These are phyloP conservation scores for Pedinophyceae sp. DNA, from an alignment of 139 green algal species.

Conservation along the genomic window DNA sequence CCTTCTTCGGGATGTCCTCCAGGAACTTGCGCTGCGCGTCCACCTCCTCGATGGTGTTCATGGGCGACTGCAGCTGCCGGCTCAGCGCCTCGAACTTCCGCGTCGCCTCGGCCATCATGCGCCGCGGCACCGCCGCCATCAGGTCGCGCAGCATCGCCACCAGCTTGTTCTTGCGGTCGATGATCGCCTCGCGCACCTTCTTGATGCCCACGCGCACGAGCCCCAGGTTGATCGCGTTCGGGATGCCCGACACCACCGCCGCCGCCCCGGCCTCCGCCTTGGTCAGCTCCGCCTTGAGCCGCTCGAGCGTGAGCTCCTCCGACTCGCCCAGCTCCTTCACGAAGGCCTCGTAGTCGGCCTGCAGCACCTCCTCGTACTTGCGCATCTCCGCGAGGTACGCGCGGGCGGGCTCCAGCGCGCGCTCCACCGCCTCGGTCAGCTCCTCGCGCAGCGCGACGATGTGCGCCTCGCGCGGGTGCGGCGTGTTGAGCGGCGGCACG, in stretches of 20 bases:
- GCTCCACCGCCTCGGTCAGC: constrained; percentile 8
- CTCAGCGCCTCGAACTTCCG: constrained; percentile 47
- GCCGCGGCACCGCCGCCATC: constrained; percentile 24
- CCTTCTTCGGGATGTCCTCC: constrained; percentile 32
- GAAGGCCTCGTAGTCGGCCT: constrained; percentile 10
- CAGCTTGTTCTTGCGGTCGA: constrained; percentile 49
- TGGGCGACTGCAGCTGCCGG: constrained; percentile 20
- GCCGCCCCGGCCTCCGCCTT: constrained; percentile 25
- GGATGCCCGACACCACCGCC: constrained; percentile 28
- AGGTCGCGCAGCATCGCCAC: constrained; percentile 34
- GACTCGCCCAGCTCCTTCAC: constrained; percentile 12
- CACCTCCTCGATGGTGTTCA: constrained; percentile 48
- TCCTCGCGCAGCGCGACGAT: constrained; percentile 11
- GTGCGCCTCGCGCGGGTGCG: constrained; percentile 38
- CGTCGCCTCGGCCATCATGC: constrained; percentile 25
- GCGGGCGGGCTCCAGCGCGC: constrained; percentile 15
- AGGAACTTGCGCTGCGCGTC: constrained; percentile 49
- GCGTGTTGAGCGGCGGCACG: constrained; percentile 28
- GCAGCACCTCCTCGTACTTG: constrained; percentile 29
- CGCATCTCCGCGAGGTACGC: constrained; percentile 28
- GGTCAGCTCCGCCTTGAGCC: constrained; percentile 30
- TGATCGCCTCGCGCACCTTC: constrained; percentile 38
- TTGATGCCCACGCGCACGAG: constrained; percentile 22
- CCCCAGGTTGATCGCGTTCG: constrained; percentile 29
- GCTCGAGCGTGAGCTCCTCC: constrained; percentile 31